These are phyloP conservation scores for Fusarium solani-melongenae DNA, from an alignment of 2,329 filamentous ascomycete genomes.

Conservation along the genomic window DNA sequence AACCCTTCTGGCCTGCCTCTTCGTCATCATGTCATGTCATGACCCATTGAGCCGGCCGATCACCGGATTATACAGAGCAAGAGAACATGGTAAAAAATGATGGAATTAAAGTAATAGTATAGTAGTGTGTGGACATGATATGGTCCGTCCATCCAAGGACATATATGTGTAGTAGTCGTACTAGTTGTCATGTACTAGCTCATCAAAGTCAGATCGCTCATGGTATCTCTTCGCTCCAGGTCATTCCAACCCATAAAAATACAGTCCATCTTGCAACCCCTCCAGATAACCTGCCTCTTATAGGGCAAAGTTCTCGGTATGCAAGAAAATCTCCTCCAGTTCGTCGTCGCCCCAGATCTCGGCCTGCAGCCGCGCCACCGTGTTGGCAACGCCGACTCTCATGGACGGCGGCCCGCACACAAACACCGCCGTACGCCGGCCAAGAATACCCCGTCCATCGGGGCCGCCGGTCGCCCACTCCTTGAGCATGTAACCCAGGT, in stretches of 20 bases:
- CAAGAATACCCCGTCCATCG: constrained; percentile 76
- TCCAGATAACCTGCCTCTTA: constrained; percentile 49
- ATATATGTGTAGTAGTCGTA: neutral
- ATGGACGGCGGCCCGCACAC: constrained; percentile 91
- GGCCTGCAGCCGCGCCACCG: constrained; percentile 83
- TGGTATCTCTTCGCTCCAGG: constrained; percentile 42
- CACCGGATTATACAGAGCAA: neutral
- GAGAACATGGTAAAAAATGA: neutral
- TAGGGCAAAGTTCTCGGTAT: constrained; percentile 94
- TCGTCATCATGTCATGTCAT: constrained; percentile 16
- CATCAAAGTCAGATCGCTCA: constrained; percentile 40
- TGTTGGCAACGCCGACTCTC: constrained; percentile 87
- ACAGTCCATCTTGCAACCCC: constrained; percentile 19
- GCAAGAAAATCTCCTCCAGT: constrained; percentile 91
- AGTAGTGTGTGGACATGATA: constrained; percentile 30
- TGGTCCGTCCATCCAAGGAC: constrained; percentile 27
- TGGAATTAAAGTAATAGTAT: neutral
- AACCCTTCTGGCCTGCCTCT: constrained; percentile 30
- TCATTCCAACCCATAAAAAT: constrained; percentile 32
- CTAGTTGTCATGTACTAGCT: constrained; percentile 3
- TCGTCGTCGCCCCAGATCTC: constrained; percentile 83
- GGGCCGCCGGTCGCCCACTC: constrained; percentile 80
- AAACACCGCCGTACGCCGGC: constrained; percentile 86
- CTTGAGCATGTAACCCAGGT: constrained; percentile 86
- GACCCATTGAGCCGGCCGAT: neutral